phyloP scores from a whole-genome alignment of 768 basidiomycete genomes.

The Neoboletus brunneissimus region DNA sequence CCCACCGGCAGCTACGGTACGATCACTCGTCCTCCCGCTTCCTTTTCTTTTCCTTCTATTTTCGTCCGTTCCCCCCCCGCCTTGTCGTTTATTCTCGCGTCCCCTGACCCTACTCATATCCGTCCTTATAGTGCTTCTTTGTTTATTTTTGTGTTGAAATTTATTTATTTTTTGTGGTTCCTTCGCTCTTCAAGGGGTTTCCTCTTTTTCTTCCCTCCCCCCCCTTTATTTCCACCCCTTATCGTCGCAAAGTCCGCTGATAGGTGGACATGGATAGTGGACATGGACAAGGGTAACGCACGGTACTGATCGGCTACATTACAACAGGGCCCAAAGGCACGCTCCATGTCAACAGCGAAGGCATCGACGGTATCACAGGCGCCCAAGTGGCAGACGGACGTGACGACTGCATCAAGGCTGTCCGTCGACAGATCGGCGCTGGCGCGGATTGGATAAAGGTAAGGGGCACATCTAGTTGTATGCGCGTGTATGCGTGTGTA shows the following conservation, averaged over 20 bases:
- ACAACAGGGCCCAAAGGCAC: conserved; percentile 51
- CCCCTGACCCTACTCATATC: background rate
- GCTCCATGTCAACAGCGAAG: conserved; percentile 44
- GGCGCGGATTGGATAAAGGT: conserved; percentile 72
- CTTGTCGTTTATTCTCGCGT: too few relatives aligned
- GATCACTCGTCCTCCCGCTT: too few relatives aligned
- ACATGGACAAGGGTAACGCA: background rate
- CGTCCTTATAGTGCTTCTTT: background rate
- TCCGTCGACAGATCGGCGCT: conserved; percentile 59
- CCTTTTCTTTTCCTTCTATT: background rate
- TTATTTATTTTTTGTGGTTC: background rate
- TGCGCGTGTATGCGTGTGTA: conserved; percentile 9
- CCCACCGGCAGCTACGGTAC: conserved; percentile 59
- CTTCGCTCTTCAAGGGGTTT: too few relatives aligned
- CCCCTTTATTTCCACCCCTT: background rate
- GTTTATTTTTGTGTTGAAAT: background rate
- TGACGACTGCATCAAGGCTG: conserved; percentile 52
- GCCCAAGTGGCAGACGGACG: conserved; percentile 59
- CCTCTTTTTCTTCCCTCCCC: too few relatives aligned
- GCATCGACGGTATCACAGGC: conserved; percentile 54
- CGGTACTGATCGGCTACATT: background rate
- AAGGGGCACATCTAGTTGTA: background rate
- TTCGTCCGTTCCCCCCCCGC: background rate
- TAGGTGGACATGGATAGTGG: background rate
- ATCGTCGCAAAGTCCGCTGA: conserved; percentile 12